Evolutionary conservation across 2,329 filamentous ascomycete species (phyloP), one percentile per base, ranked within the genome.

Genomic region (Daldinia eschscholtzii): DNA sequence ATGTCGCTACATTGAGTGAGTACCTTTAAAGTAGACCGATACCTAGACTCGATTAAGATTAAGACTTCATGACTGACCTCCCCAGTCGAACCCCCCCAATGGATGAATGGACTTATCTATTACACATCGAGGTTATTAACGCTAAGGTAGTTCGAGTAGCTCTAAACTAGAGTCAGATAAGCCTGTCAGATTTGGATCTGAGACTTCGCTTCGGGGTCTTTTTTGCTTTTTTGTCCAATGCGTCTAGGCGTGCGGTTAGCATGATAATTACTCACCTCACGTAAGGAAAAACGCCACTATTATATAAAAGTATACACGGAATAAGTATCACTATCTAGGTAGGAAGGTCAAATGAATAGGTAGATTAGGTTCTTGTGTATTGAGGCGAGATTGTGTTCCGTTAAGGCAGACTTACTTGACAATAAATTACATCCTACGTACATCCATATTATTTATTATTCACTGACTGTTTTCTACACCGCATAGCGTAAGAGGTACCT

Each of bases 171-270:
- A 53, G 33, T 3, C 23, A 37, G 50, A 23, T 55, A 55, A 3
- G 52, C 20, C 23, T 58, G 60, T 61, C 42, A 64, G 57, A 63
- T 65, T 58, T 56, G 59, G 52, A 56, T 59, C 57, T 70, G 65
- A 68, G 65, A 68, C 60, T 55, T 64, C 52, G 61, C 60, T 55
- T 64, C 52, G 61, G 66, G 60, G 69, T 66, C 63, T 60, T 61
- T 39, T 39, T 15, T 39, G 13, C 13, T 39, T 39, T 39, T 39
- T 57, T 57, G 44, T 15, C 56, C n/a, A 50, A 52, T 33, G 57
- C 50, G 59, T 64, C 41, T 63, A 59, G 56, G 65, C 64, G 53
- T 65, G 68, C 66, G 65, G 62, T 57, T 67, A 48, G 56, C 58
- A 63, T 26, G 35, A 55, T 52, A 26, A 39, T 50, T 33, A 33